Conservation (phyloP, 2,329 filamentous ascomycete species). For the Escovopsis sp. region DNA sequence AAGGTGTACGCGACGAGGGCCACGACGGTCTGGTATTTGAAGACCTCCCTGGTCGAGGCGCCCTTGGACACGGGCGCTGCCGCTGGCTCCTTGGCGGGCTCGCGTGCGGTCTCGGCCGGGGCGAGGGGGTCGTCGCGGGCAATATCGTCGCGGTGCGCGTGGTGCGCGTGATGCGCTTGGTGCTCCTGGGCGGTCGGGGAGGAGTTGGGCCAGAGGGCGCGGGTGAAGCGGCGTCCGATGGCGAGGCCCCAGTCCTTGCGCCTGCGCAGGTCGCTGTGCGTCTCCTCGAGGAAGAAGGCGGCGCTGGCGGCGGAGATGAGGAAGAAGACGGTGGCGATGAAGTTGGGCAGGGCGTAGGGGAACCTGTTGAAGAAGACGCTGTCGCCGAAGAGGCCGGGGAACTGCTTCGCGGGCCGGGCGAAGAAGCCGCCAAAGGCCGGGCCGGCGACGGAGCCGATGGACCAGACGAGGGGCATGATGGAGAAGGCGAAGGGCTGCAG, state of each 20-base stretch:
- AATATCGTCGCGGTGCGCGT: constrained; percentile 41
- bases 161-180: constrained; percentile 43
- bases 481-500: constrained; percentile 82
- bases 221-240: constrained; percentile 52
- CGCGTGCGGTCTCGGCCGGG: neutral
- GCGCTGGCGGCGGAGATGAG: constrained; percentile 60
- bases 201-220: constrained; percentile 20
- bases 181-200: constrained; percentile 35
- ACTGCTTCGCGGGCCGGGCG: constrained; percentile 63
- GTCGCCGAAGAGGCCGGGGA: constrained; percentile 54
- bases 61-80: constrained; percentile 21
- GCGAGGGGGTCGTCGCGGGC: constrained; percentile 7
- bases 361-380: constrained; percentile 56
- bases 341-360: constrained; percentile 74
- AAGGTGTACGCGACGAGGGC: constrained; percentile 68
- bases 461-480: constrained; percentile 86
- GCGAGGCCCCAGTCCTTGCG: constrained; percentile 60
- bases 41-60: constrained; percentile 40
- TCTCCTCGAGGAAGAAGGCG: constrained; percentile 73
- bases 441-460: constrained; percentile 73
- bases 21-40: constrained; percentile 58
- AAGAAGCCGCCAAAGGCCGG: constrained; percentile 79
- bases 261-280: constrained; percentile 55
- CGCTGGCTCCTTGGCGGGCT: constrained; percentile 9
- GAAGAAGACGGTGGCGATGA: constrained; percentile 65